Evolutionary conservation across 1,284 basidiomycete genomes (phyloP).

Genomic region (Fomitiporia mediterranea): DNA sequence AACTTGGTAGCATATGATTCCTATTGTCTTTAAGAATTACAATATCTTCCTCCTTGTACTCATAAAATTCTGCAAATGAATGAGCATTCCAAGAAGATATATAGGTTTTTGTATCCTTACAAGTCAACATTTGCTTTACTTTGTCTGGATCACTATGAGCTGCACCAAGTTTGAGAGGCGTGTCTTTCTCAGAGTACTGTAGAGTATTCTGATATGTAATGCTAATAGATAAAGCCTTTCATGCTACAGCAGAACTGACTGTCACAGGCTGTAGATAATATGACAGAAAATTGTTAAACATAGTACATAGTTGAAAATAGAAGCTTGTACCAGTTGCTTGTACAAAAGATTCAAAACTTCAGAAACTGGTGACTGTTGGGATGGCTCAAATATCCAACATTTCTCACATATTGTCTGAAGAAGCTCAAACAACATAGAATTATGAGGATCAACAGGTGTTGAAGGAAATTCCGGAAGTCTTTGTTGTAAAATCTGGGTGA

Average conservation of each 20-base stretch:
- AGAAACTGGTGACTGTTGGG: too few relatives aligned
- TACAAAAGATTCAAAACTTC: too few relatives aligned
- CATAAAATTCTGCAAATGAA: slow-evolving; percentile 11
- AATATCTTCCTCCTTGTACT: slow-evolving; percentile 14
- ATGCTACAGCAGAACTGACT: not conserved
- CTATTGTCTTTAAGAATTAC: slow-evolving; percentile 19
- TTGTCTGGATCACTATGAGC: slow-evolving; percentile 14
- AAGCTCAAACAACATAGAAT: too few relatives aligned
- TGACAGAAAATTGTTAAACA: too few relatives aligned
- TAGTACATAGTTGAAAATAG: too few relatives aligned
- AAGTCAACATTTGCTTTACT: slow-evolving; percentile 10
- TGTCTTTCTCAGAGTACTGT: not conserved
- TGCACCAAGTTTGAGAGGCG: not conserved
- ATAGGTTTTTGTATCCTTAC: not conserved
- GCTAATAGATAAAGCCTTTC: slow-evolving; percentile 17
- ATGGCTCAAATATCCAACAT: too few relatives aligned
- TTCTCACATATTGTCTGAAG: too few relatives aligned
- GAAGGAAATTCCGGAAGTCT: too few relatives aligned
- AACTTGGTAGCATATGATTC: slow-evolving; percentile 15
- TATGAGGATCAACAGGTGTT: too few relatives aligned
- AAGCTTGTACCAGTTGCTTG: too few relatives aligned
- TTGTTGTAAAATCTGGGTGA: too few relatives aligned
- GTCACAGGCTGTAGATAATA: too few relatives aligned
- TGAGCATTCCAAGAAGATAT: not conserved
- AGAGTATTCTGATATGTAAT: slow-evolving; percentile 12